These are phyloP conservation scores for Coemansia guatemalensis DNA, from an alignment of 192 early-diverging fungal genomes.

Conservation along the genomic window DNA sequence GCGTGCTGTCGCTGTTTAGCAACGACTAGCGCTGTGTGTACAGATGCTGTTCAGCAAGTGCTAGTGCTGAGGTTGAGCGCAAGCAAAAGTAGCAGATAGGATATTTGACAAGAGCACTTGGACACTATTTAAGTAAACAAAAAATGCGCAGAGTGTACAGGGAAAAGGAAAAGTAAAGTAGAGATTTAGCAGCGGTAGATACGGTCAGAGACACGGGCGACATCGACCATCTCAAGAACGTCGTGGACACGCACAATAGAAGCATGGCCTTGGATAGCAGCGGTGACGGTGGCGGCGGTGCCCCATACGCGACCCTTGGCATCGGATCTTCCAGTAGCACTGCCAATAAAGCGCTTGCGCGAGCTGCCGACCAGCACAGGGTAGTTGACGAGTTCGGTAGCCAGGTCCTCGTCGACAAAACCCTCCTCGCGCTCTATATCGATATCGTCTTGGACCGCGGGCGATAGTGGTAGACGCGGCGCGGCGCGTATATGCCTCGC, in stretches of 20 bases:
- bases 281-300: constrained; percentile 86
- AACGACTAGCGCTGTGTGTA: constrained; percentile 53
- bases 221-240: constrained; percentile 90
- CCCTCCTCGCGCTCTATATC: constrained; percentile 34
- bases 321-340: constrained; percentile 61
- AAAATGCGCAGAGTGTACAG: neutral
- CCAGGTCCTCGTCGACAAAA: constrained; percentile 48
- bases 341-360: constrained; percentile 91
- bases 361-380: constrained; percentile 91
- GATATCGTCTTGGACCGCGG: neutral
- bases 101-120: neutral
- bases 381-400: constrained; percentile 49
- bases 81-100: neutral
- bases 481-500: constrained; percentile 38
- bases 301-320: constrained; percentile 79
- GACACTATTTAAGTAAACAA: neutral
- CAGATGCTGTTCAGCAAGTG: neutral
- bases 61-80: neutral
- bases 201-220: constrained; percentile 78
- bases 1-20: constrained; percentile 67
- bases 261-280: constrained; percentile 78
- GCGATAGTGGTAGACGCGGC: neutral
- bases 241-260: constrained; percentile 92
- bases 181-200: constrained; percentile 43
- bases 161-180: neutral